phyloP scores from a whole-genome alignment of 192 early-diverging fungal species.

The Rhizophagus sp. region DNA sequence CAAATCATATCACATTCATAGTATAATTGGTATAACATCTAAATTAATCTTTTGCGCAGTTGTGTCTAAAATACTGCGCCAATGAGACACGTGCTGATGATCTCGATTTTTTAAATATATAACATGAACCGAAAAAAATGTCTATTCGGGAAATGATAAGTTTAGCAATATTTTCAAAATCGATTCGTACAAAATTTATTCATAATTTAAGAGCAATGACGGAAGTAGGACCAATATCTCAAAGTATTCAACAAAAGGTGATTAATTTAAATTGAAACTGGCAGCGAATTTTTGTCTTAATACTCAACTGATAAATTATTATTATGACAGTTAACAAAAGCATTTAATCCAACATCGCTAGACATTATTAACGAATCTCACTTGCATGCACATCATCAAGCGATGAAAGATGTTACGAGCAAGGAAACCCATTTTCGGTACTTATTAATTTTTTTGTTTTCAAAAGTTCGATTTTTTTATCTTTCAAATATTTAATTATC shows the following conservation, averaged over 20 bases:
- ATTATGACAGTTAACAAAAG: slow-evolving; percentile 34
- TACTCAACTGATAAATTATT: neutral
- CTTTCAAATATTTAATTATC: neutral
- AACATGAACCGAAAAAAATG: too few relatives aligned
- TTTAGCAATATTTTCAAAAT: neutral
- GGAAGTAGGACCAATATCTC: neutral
- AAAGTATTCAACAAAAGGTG: slow-evolving; percentile 14
- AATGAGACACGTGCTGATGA: too few relatives aligned
- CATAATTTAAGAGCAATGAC: neutral
- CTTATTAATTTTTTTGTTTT: neutral
- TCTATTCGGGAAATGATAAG: too few relatives aligned
- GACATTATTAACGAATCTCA: slow-evolving; percentile 79
- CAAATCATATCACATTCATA: too few relatives aligned
- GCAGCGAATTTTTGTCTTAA: neutral
- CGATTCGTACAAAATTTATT: neutral
- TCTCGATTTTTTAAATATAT: too few relatives aligned
- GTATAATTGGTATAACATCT: too few relatives aligned
- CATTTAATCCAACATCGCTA: slow-evolving; percentile 58
- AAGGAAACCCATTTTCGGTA: slow-evolving; percentile 86
- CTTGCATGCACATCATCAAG: slow-evolving; percentile 79
- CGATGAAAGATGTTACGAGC: slow-evolving; percentile 78
- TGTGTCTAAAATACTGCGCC: too few relatives aligned
- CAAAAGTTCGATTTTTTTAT: neutral
- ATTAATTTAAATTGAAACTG: neutral
- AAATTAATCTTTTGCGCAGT: too few relatives aligned